A percentile compares a stretch with the other conserved stretches of the same genome.
These are phyloP conservation scores for Mortierella antarctica DNA, from an alignment of 192 early-diverging fungal species.

Conservation along the genomic window DNA sequence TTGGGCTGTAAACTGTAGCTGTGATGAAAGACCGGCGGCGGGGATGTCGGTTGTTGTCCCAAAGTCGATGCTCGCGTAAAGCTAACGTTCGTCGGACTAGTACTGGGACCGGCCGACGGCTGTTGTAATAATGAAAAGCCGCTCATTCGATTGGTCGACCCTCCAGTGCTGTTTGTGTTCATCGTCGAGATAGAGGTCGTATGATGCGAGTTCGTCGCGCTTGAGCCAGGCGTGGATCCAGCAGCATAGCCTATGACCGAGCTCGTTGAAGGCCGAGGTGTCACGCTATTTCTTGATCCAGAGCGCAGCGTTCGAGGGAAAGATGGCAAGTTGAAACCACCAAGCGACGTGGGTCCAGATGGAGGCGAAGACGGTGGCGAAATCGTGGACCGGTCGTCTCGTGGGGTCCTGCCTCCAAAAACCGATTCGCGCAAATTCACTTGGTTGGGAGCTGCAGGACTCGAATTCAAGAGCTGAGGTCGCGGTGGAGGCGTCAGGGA, in stretches of 20 bases:
- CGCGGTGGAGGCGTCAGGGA: conserved; percentile 40
- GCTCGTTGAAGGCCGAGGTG: conserved; percentile 5
- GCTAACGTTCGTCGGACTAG: background rate
- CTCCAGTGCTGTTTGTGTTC: background rate
- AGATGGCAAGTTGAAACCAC: conserved; percentile 6
- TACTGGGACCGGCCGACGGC: too few species aligned
- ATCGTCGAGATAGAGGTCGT: background rate
- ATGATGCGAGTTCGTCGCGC: background rate
- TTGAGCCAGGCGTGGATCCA: background rate
- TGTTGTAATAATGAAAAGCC: too few species aligned
- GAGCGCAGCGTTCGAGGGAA: background rate
- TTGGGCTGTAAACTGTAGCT: background rate
- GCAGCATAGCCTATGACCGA: background rate
- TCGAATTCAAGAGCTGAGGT: background rate
- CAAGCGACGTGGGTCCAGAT: background rate
- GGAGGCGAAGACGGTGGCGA: background rate
- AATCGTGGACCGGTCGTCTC: conserved; percentile 2
- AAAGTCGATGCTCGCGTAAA: background rate
- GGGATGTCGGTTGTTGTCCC: background rate
- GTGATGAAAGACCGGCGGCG: background rate
- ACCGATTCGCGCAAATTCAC: conserved; percentile 34
- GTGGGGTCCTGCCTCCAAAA: conserved; percentile 38
- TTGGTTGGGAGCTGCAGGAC: background rate
- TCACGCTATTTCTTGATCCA: background rate
- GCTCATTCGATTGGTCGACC: background rate